Evolutionary conservation across 371 early-diverging fungal genomes (phyloP).

Genomic region (Syncephalis plumigaleata): DNA sequence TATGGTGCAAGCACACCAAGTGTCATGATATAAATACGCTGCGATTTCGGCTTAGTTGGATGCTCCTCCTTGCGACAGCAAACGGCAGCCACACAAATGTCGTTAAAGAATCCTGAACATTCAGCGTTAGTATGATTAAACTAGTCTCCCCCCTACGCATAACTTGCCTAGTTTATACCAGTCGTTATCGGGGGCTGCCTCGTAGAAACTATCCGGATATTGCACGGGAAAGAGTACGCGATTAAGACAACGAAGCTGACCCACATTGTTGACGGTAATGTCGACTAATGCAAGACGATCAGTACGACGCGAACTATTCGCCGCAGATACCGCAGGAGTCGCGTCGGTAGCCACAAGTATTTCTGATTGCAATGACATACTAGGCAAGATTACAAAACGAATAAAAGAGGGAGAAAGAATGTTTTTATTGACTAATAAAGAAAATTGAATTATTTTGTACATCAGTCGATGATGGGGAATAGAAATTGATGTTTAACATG

Average conservation of each 20-base stretch:
- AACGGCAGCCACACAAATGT: constrained; percentile 70
- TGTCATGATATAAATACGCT: constrained; percentile 80
- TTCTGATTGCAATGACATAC: too few species aligned
- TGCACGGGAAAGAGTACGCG: constrained; percentile 67
- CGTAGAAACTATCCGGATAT: constrained; percentile 70
- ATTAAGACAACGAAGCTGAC: constrained; percentile 59
- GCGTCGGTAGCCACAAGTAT: too few species aligned
- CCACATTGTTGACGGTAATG: constrained; percentile 47
- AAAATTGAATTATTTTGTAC: too few species aligned
- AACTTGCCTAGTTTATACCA: constrained; percentile 50
- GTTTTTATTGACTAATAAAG: too few species aligned
- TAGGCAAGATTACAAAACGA: too few species aligned
- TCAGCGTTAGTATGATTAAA: neutral
- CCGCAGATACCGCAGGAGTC: too few species aligned
- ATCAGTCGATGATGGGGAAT: too few species aligned
- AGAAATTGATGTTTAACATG: too few species aligned
- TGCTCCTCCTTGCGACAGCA: constrained; percentile 57
- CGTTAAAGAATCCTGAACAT: constrained; percentile 43
- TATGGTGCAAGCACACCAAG: constrained; percentile 82
- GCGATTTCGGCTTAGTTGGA: constrained; percentile 10
- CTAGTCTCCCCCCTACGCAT: neutral
- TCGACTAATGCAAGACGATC: constrained; percentile 24
- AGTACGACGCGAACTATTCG: too few species aligned
- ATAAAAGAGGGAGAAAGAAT: too few species aligned
- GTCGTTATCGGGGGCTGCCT: constrained; percentile 42